These are phyloP conservation scores for Suillus cothurnatus DNA, from an alignment of 768 basidiomycete species.

Conservation along the genomic window DNA sequence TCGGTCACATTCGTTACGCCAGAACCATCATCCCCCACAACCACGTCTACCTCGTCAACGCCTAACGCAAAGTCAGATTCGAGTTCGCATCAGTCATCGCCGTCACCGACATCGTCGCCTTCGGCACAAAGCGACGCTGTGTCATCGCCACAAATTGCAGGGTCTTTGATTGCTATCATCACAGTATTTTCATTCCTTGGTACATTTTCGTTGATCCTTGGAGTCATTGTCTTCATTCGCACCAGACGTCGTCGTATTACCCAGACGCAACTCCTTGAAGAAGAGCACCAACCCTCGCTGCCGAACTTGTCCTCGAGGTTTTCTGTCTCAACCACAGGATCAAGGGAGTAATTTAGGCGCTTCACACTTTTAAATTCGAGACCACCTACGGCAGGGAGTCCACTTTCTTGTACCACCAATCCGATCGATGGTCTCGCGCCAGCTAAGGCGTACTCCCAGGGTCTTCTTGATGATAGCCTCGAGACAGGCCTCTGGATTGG, in stretches of 20 bases:
- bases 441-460: not conserved
- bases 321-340: slow-evolving; percentile 8
- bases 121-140: not conserved
- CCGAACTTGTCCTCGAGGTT: slow-evolving; percentile 2
- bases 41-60: not conserved
- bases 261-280: not conserved
- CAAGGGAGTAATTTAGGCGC: not conserved
- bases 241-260: slow-evolving; percentile 11
- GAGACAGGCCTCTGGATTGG: slow-evolving; percentile 1
- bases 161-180: slow-evolving; percentile 21
- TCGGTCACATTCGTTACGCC: not conserved
- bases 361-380: not conserved
- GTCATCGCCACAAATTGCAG: slow-evolving; percentile 10
- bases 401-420: slow-evolving; percentile 9
- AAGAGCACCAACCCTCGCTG: not conserved
- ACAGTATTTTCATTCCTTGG: slow-evolving; percentile 17
- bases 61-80: not conserved
- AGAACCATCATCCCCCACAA: slow-evolving; percentile 8
- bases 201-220: slow-evolving; percentile 19
- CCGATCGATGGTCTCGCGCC: slow-evolving; percentile 14
- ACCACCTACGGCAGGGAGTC: not conserved
- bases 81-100: not conserved
- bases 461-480: not conserved
- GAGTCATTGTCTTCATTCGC: slow-evolving; percentile 18
- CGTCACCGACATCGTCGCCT: not conserved